Base-by-base conservation (phyloP, 164 flowering plant species). In the Magnolia kwangsiensis region DNA sequence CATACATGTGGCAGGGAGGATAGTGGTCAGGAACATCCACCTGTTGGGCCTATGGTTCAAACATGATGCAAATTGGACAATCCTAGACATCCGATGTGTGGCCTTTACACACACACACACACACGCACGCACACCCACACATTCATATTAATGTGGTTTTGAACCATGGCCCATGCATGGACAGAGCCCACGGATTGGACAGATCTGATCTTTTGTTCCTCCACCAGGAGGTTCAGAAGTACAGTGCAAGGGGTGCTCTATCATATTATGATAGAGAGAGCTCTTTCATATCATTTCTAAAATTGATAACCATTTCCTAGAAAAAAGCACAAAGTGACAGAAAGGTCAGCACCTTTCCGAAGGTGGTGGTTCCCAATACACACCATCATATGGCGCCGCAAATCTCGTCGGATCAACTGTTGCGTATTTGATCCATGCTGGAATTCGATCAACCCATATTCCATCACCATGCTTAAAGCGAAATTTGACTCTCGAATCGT, bases 401-500 rank as follows among this genome's bases (percentile, higher is more conserved):
- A 96, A 96, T 68, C 29, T 85, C 55, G 91, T 72, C 11, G 97
- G 83, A 61, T 94, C 99, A 49, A 85, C 92, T 70, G 90, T 90
- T n/a, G 99, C 95, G 87, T 91, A 92, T 77, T 81, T 91, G 63
- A 96, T 92, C 99, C 99, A 96, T 72, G 98, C 97, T 69, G 99
- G 99, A 73, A 96, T 90, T 27, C 99, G 85, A 82, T 96, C 99
- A 69, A 92, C 88, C 97, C 97, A 96, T 77, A 83, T 86, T 82
- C 92, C 98, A 87, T 89, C 71, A 23, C 94, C 90, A 86, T 85
- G 89, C 85, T 84, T 91, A 80, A 94, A 96, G 13, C 92, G 89
- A 75, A 96, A 89, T 81, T 96, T 96, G 77, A 96, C 91, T 82
- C 85, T 82, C 80, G 99, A 94, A 78, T 86, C 88, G 75, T 96